These are phyloP conservation scores for Vachellia pachyceras DNA, from an alignment of 306 rosid species.

Conservation along the genomic window DNA sequence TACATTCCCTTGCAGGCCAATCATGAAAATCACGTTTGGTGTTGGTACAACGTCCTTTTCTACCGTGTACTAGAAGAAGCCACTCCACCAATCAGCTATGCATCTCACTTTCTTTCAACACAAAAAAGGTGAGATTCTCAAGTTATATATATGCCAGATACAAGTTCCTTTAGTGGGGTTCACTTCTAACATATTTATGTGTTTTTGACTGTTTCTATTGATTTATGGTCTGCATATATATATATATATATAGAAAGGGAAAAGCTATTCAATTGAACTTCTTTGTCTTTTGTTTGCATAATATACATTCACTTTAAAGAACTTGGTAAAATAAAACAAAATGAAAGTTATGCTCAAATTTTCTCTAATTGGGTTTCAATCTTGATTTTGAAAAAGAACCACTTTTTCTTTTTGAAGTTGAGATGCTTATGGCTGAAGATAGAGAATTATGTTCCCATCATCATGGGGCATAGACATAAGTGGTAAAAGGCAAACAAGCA, in stretches of 20 bases:
- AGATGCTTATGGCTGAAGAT: slow-evolving; percentile 42
- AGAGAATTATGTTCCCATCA: slow-evolving; percentile 8
- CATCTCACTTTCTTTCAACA: slow-evolving; percentile 55
- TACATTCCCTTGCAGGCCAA: slow-evolving; percentile 53
- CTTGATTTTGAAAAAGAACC: not conserved
- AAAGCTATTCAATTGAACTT: not conserved
- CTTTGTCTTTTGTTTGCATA: not conserved
- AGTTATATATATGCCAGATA: not conserved
- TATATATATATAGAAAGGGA: not conserved
- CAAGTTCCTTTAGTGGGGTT: not conserved
- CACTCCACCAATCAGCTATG: slow-evolving; percentile 72
- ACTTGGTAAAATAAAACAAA: not conserved
- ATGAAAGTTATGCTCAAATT: not conserved
- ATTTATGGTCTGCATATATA: not conserved
- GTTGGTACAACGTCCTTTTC: slow-evolving; percentile 59
- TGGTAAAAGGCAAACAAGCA: slow-evolving; percentile 21
- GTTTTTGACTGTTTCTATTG: not conserved
- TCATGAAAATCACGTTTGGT: slow-evolving; percentile 60
- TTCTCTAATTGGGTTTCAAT: not conserved
- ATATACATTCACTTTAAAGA: not conserved
- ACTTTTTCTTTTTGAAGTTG: slow-evolving; percentile 23
- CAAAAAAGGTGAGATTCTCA: slow-evolving; percentile 7
- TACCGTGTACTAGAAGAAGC: slow-evolving; percentile 66
- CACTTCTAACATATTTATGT: not conserved
- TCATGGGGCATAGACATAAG: slow-evolving; percentile 20